phyloP scores from a whole-genome alignment of 2,329 filamentous ascomycete genomes.

The Xylariales sp. region DNA sequence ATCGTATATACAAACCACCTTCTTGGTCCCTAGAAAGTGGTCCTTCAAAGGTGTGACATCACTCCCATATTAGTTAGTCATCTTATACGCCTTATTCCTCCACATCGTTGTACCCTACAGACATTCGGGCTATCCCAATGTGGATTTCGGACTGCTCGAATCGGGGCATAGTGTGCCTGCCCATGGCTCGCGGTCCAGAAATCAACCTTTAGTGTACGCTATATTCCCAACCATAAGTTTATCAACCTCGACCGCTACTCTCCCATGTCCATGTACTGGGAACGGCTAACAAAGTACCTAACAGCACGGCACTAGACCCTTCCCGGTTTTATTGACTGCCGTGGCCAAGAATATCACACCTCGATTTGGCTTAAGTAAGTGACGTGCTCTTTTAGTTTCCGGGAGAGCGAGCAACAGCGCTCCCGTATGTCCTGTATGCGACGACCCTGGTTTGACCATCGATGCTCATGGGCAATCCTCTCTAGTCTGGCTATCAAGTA shows the following conservation, averaged over 20 bases:
- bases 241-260: not conserved
- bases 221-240: not conserved
- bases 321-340: not conserved
- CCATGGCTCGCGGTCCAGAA: not conserved
- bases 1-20: too few species aligned
- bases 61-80: too few species aligned
- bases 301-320: not conserved
- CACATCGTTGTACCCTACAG: not conserved
- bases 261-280: not conserved
- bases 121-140: constrained; percentile 3
- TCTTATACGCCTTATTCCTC: too few species aligned
- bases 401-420: constrained; percentile 5
- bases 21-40: too few species aligned
- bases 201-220: not conserved
- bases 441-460: constrained; percentile 3
- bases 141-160: constrained; percentile 5
- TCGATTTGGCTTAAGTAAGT: not conserved
- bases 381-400: not conserved
- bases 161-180: not conserved
- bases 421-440: not conserved
- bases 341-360: not conserved
- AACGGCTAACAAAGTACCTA: not conserved
- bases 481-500: constrained; percentile 2
- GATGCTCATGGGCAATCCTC: constrained; percentile 5
- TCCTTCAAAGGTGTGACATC: too few species aligned